A percentile compares a stretch with the other conserved stretches of the same genome.
phyloP scores from a whole-genome alignment of 208 protist species.

The Trichomonas gallinae region DNA sequence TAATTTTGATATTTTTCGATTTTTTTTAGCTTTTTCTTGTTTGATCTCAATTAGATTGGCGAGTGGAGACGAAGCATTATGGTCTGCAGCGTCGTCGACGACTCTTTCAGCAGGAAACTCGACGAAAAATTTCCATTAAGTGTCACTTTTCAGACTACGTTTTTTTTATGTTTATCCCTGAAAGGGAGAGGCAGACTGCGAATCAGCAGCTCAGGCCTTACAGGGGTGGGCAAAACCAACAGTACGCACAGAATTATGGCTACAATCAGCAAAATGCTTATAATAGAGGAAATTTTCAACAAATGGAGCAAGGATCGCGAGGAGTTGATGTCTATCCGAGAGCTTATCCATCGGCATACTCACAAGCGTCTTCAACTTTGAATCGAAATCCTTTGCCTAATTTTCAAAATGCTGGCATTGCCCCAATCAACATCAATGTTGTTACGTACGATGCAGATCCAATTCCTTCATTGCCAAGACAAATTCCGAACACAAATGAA shows the following conservation, averaged over 20 bases:
- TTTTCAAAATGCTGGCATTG: neutral
- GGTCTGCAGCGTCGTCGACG: neutral
- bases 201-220: neutral
- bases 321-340: neutral
- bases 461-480: neutral
- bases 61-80: no score
- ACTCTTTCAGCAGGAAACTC: neutral
- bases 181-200: neutral
- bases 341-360: neutral
- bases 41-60: no score
- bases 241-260: no score
- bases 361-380: neutral
- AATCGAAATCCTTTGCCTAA: neutral
- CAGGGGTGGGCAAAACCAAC: no score
- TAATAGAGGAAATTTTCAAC: neutral
- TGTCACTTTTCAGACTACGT: neutral
- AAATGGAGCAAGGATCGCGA: neutral
- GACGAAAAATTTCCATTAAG: neutral
- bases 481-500: neutral
- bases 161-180: neutral
- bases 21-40: no score
- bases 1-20: no score
- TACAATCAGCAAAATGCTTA: neutral
- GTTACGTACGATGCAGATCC: neutral
- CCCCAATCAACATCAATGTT: neutral